Conservation (phyloP, 2,329 filamentous ascomycete genomes). For the Xylariaceae sp. region DNA sequence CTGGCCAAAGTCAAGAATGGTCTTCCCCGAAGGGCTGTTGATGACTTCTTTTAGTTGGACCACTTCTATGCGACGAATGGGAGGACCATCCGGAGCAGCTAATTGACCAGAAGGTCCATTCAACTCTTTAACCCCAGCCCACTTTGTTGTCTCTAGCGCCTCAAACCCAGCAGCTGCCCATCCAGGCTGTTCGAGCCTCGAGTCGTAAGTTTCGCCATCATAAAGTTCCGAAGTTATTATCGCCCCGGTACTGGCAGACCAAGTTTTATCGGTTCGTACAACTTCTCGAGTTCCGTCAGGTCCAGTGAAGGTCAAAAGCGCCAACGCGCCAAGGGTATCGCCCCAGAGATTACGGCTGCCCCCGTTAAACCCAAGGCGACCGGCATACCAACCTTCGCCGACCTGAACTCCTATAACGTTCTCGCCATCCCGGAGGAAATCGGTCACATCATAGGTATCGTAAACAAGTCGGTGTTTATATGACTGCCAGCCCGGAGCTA, state of each 20-base stretch:
- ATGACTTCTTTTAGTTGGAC: conserved; percentile 33
- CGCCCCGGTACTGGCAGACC: conserved; percentile 31
- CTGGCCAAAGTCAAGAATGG: conserved; percentile 53
- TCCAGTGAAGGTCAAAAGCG: conserved; percentile 33
- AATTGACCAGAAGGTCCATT: conserved; percentile 28
- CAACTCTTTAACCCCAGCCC: conserved; percentile 37
- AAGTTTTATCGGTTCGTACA: conserved; percentile 37
- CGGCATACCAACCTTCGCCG: conserved; percentile 55
- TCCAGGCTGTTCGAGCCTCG: conserved; percentile 28
- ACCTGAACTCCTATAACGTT: conserved; percentile 52
- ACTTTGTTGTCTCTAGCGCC: conserved; percentile 36
- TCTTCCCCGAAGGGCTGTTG: conserved; percentile 45
- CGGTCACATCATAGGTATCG: conserved; percentile 54
- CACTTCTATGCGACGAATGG: conserved; percentile 35
- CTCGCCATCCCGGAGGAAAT: conserved; percentile 39
- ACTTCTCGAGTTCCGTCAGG: conserved; percentile 21
- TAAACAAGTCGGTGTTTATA: conserved; percentile 56
- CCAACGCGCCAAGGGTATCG: conserved; percentile 36
- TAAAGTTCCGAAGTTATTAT: conserved; percentile 35
- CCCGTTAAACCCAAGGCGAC: conserved; percentile 40
- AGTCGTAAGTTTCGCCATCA: conserved; percentile 39
- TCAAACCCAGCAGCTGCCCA: conserved; percentile 26
- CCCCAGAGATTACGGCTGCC: conserved; percentile 38
- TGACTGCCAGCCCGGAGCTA: conserved; percentile 56
- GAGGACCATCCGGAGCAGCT: conserved; percentile 37